Evolutionary conservation across 495 filamentous ascomycete species (phyloP).

Genomic region (Hypomontagnella submonticulosa): DNA sequence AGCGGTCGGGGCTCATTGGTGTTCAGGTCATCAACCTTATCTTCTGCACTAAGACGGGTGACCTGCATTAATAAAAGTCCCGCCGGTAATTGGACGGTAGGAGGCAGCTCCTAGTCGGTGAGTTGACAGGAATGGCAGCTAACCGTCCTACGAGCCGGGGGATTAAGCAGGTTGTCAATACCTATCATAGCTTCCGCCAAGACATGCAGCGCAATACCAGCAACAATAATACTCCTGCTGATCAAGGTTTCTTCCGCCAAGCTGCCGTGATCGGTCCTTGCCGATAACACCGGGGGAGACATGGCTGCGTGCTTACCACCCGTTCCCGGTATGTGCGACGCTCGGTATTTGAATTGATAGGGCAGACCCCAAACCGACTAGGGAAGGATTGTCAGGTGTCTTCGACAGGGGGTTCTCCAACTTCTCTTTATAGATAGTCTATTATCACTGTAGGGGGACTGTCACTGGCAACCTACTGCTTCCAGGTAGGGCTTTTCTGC

Average conservation of each 20-base stretch:
- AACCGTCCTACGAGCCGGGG: constrained; percentile 7
- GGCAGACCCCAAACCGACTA: constrained; percentile 11
- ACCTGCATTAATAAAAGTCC: constrained; percentile 31
- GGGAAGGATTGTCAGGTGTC: constrained; percentile 33
- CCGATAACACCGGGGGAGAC: constrained; percentile 25
- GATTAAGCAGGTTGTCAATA: not conserved
- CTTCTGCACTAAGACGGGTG: constrained; percentile 28
- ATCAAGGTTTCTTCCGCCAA: constrained; percentile 33
- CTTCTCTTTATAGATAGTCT: constrained; percentile 40
- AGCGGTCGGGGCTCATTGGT: constrained; percentile 22
- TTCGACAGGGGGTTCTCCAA: constrained; percentile 23
- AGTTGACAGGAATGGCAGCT: constrained; percentile 35
- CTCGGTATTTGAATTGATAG: constrained; percentile 35
- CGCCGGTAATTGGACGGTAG: constrained; percentile 26
- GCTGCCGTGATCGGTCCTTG: constrained; percentile 35
- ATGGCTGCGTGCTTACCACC: constrained; percentile 25
- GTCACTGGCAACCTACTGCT: constrained; percentile 28
- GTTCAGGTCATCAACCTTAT: constrained; percentile 27
- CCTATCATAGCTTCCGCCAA: not conserved
- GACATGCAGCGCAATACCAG: constrained; percentile 2
- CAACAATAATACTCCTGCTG: constrained; percentile 19
- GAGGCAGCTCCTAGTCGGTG: not conserved
- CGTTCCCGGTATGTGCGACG: constrained; percentile 18
- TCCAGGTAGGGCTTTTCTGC: constrained; percentile 15
- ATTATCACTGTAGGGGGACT: not conserved